Base-by-base conservation (phyloP, 495 filamentous ascomycete genomes). In the Poronia punctata region DNA sequence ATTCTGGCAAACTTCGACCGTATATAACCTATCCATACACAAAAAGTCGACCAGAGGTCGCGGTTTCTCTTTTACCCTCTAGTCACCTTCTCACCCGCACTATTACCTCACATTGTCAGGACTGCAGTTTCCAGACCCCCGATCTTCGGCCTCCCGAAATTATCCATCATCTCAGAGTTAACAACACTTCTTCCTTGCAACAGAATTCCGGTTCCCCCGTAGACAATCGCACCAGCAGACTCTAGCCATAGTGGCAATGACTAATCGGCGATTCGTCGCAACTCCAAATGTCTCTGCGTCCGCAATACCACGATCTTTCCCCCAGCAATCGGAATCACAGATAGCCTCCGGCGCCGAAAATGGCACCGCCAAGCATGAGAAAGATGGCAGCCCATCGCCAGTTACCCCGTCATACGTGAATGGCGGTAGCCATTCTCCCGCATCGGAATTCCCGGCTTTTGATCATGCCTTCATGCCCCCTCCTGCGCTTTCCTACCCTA, bases 241-340 rank as follows among this genome's bases (percentile, higher is more conserved):
- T 24, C 61, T 75, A 48, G 69, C 70, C 32, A 70, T 66, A 59
- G 54, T 65, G 53, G 69, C 65, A 46, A 75, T 75, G 68, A 70
- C 49, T 52, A 63, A 66, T 55, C 63, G 60, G 35, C 50, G 54
- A 28, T 52, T 38, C 18, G 45, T 60, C 26, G 48, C 52, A 10
- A 48, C 57, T 14, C 58, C 64, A 22, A 58, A 56, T 38, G 54
- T 61, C 19, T 38, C 56, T 1, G 56, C 52, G 5, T 34, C 43
- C 25, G 11, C 49, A 35, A 38, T 36, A n/a, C 49, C 55, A 34
- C 49, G 49, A 43, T 49, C 52, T 34, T 31, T 45, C 15, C 47
- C 55, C 15, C 40, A 43, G 19, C 40, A 57, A 11, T 34, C 53
- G 34, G 30, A 35, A 3, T 35, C 46, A 1, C 37, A 45, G n/a